These are phyloP conservation scores for Angomonas deanei DNA, from an alignment of 208 protist genomes.

Conservation along the genomic window DNA sequence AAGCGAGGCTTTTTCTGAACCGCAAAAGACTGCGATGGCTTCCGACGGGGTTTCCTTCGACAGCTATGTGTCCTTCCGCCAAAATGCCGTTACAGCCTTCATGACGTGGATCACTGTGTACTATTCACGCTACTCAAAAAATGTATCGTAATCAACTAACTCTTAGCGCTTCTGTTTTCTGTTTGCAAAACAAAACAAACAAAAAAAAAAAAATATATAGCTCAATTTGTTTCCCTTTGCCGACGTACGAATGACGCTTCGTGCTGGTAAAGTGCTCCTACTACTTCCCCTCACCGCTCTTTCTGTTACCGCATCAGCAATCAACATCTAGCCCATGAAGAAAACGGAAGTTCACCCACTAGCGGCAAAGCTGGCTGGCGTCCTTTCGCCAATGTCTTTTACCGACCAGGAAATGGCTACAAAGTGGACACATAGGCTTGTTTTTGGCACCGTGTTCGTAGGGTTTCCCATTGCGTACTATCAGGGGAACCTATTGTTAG, in stretches of 20 bases:
- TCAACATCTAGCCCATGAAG: neutral
- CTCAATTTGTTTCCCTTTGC: too few relatives aligned
- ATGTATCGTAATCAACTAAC: conserved; percentile 8
- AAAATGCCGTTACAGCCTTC: conserved; percentile 53
- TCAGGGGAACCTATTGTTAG: conserved; percentile 45
- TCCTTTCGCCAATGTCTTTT: conserved; percentile 78
- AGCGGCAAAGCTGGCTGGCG: conserved; percentile 43
- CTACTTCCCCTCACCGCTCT: neutral
- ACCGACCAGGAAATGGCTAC: conserved; percentile 43
- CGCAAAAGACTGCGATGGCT: neutral
- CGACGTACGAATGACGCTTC: too few relatives aligned
- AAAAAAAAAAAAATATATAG: conserved; percentile 1
- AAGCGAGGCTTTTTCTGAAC: conserved; percentile 6
- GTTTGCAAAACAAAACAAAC: conserved; percentile 2
- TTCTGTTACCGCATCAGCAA: neutral
- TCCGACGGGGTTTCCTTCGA: conserved; percentile 18
- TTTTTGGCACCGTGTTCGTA: conserved; percentile 43
- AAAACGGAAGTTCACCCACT: conserved; percentile 38
- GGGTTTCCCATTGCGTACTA: conserved; percentile 56
- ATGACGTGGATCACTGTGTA: conserved; percentile 68
- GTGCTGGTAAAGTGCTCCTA: too few relatives aligned
- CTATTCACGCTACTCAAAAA: conserved; percentile 32
- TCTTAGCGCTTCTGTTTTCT: conserved; percentile 5
- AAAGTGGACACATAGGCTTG: conserved; percentile 18
- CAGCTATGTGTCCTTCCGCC: conserved; percentile 28